Base-by-base conservation (phyloP, 2,329 filamentous ascomycete species). In the Aschersonia sp. region DNA sequence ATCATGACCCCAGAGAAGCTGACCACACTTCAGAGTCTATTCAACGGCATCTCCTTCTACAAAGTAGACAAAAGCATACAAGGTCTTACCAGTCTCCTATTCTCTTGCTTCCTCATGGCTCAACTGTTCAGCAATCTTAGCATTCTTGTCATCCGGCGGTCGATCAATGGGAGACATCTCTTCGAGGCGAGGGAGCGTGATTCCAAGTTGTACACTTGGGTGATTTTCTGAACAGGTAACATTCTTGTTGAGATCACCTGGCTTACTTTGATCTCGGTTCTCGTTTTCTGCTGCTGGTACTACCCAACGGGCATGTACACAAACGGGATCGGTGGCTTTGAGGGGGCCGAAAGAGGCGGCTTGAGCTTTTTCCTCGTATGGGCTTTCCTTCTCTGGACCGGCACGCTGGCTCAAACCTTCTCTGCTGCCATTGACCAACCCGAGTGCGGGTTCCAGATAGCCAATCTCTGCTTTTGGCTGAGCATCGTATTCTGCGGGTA, bases 281-380 rank as follows among this genome's bases (percentile, higher is more conserved):
- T 89, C 28, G 89, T 89, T 67, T 91, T 75, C 71, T 62, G 80
- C 0, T 65, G 87, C 0, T 89, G 84, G 84, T 91, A 91, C 65
- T 91, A 76, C 61, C 77, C 84, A 0, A 76, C 80, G 1, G 85
- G 85, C 30, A 9, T 49, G 30, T 31, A 44, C 32, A 41, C 30
- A 10, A 49, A 47, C 38, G 44, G n/a, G 5, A 44, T 6, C n/a
- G 9, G 28, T n/a, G 30, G 3, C 5, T 46, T 43, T 32, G 5
- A 7, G n/a, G 46, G n/a, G 7, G 10, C 40, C 9, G 48, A 49
- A 30, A 28, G 48, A n/a, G 45, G 48, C 2, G 44, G 44, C 5
- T 4, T 49, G 30, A 46, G 45, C 6, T 54, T 53, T 30, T 43
- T 55, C 4, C 53, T 55, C 41, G 47, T 54, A 12, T 55, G 50